Percentiles rank a stretch among this genome's conserved stretches.
Conservation (phyloP, 1,284 basidiomycete species). For the Moesziomyces sp. region DNA sequence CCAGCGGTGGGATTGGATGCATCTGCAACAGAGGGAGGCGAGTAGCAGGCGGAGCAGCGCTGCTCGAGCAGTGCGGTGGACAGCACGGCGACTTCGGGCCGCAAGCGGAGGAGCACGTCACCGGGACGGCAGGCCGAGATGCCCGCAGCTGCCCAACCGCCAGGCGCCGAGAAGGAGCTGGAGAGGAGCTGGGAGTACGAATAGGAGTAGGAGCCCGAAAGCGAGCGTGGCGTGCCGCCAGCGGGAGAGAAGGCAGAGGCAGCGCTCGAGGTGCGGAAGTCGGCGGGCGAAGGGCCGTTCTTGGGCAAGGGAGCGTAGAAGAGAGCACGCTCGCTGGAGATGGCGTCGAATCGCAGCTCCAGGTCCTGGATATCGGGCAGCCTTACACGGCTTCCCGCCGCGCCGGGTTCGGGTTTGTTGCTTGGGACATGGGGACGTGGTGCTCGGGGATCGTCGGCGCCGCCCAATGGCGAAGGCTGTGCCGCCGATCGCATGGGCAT, state of each 20-base stretch:
- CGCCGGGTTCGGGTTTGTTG: conserved; percentile 17
- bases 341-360: conserved; percentile 34
- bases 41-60: conserved; percentile 43
- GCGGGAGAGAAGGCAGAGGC: conserved; percentile 31
- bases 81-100: conserved; percentile 34
- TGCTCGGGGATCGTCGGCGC: background rate
- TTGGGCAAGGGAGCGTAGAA: conserved; percentile 42
- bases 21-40: conserved; percentile 6
- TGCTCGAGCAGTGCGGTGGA: conserved; percentile 32
- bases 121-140: conserved; percentile 41
- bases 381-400: conserved; percentile 28
- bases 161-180: conserved; percentile 37
- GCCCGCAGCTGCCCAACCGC: conserved; percentile 39
- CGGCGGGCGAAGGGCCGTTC: conserved; percentile 24
- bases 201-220: conserved; percentile 35
- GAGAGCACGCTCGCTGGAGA: conserved; percentile 37
- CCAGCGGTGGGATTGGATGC: background rate
- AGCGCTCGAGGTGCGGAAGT: conserved; percentile 31
- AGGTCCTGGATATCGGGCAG: conserved; percentile 41
- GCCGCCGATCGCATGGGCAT: background rate
- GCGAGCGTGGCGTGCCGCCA: conserved; percentile 15
- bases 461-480: background rate
- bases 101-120: conserved; percentile 33
- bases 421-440: background rate
- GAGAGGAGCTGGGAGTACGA: conserved; percentile 40